A percentile compares a stretch with the other conserved stretches of the same genome.
Evolutionary conservation across 352 stramenopile species (phyloP).

Genomic region (Globisporangium megalacanthum): DNA sequence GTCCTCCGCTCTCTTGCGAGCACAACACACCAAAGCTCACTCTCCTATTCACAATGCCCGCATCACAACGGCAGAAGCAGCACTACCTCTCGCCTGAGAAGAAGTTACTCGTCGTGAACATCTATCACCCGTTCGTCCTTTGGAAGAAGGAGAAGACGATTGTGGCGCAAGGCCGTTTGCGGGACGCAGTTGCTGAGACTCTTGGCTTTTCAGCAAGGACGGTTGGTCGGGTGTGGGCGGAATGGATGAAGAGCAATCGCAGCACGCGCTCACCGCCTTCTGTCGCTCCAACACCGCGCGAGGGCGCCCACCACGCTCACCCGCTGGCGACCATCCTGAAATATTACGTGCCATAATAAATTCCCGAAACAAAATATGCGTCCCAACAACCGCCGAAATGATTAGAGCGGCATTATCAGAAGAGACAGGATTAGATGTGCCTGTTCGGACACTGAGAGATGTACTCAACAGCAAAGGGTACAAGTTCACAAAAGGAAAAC

Average conservation of each 20-base stretch:
- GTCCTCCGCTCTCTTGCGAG: too few species aligned
- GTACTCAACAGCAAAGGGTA: neutral
- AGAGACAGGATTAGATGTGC: neutral
- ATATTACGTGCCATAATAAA: neutral
- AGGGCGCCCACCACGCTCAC: neutral
- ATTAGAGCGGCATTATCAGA: neutral
- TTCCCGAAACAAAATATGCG: neutral
- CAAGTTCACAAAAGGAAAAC: neutral
- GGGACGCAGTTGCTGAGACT: neutral
- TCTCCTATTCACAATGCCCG: too few species aligned
- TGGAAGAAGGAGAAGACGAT: neutral
- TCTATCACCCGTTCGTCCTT: neutral
- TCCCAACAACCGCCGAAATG: neutral
- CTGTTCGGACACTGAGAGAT: neutral
- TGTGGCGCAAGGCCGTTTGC: neutral
- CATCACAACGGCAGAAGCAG: too few species aligned
- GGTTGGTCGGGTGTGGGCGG: neutral
- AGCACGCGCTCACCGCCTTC: neutral
- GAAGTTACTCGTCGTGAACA: too few species aligned
- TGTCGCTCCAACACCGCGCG: too few species aligned
- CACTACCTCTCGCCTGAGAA: too few species aligned
- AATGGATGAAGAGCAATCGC: neutral
- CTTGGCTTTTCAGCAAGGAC: neutral
- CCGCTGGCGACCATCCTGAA: neutral
- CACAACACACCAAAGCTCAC: too few species aligned